A percentile compares a stretch with the other conserved stretches of the same genome.
phyloP scores from a whole-genome alignment of 2,329 filamentous ascomycete species.

The Daldinia eschscholtzii region DNA sequence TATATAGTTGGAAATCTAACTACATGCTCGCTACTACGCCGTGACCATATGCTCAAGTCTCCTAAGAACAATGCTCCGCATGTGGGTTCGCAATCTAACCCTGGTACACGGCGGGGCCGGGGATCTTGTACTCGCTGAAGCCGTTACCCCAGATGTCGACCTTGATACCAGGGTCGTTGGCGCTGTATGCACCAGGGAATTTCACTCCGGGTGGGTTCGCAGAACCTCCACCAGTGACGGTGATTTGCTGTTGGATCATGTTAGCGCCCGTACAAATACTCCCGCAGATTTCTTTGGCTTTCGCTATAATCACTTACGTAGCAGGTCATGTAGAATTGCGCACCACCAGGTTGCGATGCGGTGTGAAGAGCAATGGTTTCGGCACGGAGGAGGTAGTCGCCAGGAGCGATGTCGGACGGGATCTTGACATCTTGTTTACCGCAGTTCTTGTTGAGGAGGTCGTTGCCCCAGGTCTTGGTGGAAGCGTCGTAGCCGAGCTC shows the following conservation, averaged over 20 bases:
- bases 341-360: constrained; percentile 48
- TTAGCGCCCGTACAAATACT: constrained; percentile 19
- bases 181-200: constrained; percentile 63
- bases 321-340: constrained; percentile 49
- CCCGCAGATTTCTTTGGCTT: neutral
- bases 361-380: constrained; percentile 60
- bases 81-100: constrained; percentile 24
- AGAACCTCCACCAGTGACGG: constrained; percentile 59
- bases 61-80: neutral
- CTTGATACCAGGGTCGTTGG: constrained; percentile 61
- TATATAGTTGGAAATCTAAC: neutral
- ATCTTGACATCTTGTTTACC: constrained; percentile 55
- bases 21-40: neutral
- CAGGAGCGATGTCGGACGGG: constrained; percentile 56
- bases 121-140: constrained; percentile 55
- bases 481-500: constrained; percentile 55
- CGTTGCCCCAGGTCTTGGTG: constrained; percentile 53
- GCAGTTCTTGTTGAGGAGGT: constrained; percentile 42
- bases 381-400: constrained; percentile 59
- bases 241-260: constrained; percentile 55
- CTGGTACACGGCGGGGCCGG: constrained; percentile 54
- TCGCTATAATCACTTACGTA: constrained; percentile 38
- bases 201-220: constrained; percentile 58
- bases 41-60: neutral
- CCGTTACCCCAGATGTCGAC: constrained; percentile 60